Conservation (phyloP, 805 yeast species). For the Starmera quercuum region DNA sequence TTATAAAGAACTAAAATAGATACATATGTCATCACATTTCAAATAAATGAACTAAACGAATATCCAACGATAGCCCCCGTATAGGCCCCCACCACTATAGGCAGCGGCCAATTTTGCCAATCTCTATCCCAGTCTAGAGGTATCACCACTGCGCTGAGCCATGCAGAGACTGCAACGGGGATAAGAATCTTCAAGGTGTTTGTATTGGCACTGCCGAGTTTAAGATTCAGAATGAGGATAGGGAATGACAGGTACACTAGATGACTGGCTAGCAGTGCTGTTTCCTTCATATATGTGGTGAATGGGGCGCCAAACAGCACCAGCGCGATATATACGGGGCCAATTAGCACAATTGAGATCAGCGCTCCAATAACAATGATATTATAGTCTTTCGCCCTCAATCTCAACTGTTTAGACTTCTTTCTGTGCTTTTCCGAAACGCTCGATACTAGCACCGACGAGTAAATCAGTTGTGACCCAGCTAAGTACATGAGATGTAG, state of each 20-base stretch:
- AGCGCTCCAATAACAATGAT: slow-evolving; percentile 7
- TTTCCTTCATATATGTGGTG: slow-evolving; percentile 40
- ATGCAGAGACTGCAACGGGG: slow-evolving; percentile 52
- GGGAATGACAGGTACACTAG: slow-evolving; percentile 50
- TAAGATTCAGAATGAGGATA: slow-evolving; percentile 55
- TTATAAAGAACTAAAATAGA: slow-evolving; percentile 7
- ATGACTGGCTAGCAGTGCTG: slow-evolving; percentile 55
- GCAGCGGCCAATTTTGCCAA: slow-evolving; percentile 96
- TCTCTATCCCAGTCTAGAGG: slow-evolving; percentile 97
- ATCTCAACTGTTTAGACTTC: not conserved
- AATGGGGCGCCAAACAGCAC: slow-evolving; percentile 81
- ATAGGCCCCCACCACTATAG: slow-evolving; percentile 73
- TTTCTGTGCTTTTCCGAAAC: not conserved
- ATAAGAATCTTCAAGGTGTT: slow-evolving; percentile 25
- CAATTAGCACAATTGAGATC: slow-evolving; percentile 11
- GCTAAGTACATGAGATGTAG: not conserved
- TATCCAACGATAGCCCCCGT: slow-evolving; percentile 65
- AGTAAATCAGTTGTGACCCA: not conserved
- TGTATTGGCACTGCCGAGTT: slow-evolving; percentile 27
- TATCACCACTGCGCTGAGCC: slow-evolving; percentile 91
- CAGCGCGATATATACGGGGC: slow-evolving; percentile 28
- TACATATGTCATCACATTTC: not conserved
- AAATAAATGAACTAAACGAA: slow-evolving; percentile 15
- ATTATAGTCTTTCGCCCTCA: slow-evolving; percentile 1
- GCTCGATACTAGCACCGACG: not conserved